These are phyloP conservation scores for Selaginella moellendorffii DNA, from an alignment of 75 land plant genomes.

Conservation along the genomic window DNA sequence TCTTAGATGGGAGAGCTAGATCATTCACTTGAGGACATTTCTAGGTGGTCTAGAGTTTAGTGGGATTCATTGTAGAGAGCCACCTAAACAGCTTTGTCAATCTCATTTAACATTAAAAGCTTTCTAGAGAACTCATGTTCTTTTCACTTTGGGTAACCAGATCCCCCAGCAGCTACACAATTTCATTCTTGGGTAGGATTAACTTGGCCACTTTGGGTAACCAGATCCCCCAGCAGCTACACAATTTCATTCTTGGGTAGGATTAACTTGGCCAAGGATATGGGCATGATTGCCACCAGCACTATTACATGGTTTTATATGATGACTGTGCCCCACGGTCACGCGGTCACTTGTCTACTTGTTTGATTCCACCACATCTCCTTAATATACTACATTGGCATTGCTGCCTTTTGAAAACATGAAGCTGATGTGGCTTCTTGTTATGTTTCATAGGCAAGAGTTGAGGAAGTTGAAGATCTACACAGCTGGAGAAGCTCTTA, in stretches of 20 bases:
- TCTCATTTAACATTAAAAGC: not conserved
- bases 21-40: too few species aligned
- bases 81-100: too few species aligned
- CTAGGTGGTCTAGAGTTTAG: too few species aligned
- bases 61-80: too few species aligned
- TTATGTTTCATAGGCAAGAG: not conserved
- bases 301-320: not conserved
- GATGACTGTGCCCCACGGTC: not conserved
- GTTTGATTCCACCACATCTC: not conserved
- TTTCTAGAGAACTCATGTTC: not conserved
- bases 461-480: too few species aligned
- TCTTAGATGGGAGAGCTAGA: too few species aligned
- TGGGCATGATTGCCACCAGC: not conserved
- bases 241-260: too few species aligned
- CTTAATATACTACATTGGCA: conserved; percentile 1
- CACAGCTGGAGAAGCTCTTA: too few species aligned
- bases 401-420: not conserved
- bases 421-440: conserved; percentile 2
- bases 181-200: not conserved
- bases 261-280: too few species aligned
- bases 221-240: too few species aligned
- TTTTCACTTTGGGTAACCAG: not conserved
- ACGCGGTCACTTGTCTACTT: not conserved
- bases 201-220: not conserved
- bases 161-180: conserved; percentile 3